phyloP scores from a whole-genome alignment of 768 basidiomycete species.

The Termitomyces titanicus region DNA sequence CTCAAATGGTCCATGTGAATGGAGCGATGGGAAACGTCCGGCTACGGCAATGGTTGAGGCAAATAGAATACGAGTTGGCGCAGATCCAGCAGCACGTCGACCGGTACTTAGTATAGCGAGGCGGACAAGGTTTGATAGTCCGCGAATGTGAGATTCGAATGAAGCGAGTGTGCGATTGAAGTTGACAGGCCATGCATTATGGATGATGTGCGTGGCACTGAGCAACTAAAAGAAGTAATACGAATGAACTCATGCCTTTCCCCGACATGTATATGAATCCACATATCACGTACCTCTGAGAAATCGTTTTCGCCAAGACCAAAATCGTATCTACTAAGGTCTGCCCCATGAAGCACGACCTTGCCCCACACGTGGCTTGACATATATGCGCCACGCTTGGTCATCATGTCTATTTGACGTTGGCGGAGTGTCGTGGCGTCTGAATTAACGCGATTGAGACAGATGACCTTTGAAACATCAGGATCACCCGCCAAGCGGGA shows the following conservation, averaged over 20 bases:
- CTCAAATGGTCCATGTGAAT: slow-evolving; percentile 22
- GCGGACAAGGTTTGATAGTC: slow-evolving; percentile 28
- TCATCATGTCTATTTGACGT: slow-evolving; percentile 27
- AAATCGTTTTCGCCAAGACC: slow-evolving; percentile 22
- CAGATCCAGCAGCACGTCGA: slow-evolving; percentile 9
- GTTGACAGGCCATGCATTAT: slow-evolving; percentile 43
- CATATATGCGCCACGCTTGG: slow-evolving; percentile 25
- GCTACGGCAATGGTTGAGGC: slow-evolving; percentile 34
- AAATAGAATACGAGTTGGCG: slow-evolving; percentile 30
- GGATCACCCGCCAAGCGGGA: slow-evolving; percentile 24
- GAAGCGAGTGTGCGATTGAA: slow-evolving; percentile 38
- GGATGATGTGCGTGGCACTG: slow-evolving; percentile 26
- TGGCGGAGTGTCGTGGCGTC: slow-evolving; percentile 13
- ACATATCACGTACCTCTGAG: slow-evolving; percentile 17
- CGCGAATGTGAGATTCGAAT: slow-evolving; percentile 37
- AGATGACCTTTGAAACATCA: slow-evolving; percentile 24
- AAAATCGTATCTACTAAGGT: slow-evolving; percentile 23
- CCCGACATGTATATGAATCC: not conserved
- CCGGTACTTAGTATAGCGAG: slow-evolving; percentile 20
- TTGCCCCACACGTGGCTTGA: slow-evolving; percentile 24
- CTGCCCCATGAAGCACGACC: slow-evolving; percentile 24
- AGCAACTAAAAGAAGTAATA: slow-evolving; percentile 17
- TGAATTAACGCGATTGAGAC: slow-evolving; percentile 23
- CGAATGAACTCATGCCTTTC: not conserved
- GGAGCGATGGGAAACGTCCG: slow-evolving; percentile 26